These are phyloP conservation scores for Acanthamoeba royreba DNA, from an alignment of 208 protist genomes.

Conservation along the genomic window DNA sequence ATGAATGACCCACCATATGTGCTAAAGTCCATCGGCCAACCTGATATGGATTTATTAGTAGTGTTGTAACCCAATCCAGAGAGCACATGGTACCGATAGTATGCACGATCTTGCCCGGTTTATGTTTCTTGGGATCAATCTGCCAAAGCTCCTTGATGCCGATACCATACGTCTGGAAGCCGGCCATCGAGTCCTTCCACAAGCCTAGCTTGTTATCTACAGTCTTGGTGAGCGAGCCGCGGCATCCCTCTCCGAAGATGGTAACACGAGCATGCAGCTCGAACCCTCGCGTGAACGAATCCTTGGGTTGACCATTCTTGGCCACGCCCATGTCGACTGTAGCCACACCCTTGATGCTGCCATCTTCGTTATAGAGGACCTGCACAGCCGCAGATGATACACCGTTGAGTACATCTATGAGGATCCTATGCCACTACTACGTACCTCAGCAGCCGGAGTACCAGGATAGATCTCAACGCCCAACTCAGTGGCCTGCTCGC, in stretches of 20 bases:
- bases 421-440: neutral
- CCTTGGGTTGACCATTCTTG: slow-evolving; percentile 90
- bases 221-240: slow-evolving; percentile 92
- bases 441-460: slow-evolving; percentile 88
- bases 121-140: slow-evolving; percentile 85
- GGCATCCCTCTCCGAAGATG: slow-evolving; percentile 96
- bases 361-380: slow-evolving; percentile 74
- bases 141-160: slow-evolving; percentile 97
- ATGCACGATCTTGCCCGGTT: slow-evolving; percentile 90
- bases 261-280: slow-evolving; percentile 92
- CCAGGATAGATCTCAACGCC: slow-evolving; percentile 97
- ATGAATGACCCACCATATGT: slow-evolving; percentile 96
- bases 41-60: slow-evolving; percentile 43
- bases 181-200: slow-evolving; percentile 1
- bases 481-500: slow-evolving; percentile 90
- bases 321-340: slow-evolving; percentile 82
- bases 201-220: slow-evolving; percentile 83
- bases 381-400: neutral
- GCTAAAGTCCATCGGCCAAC: slow-evolving; percentile 90
- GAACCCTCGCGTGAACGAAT: slow-evolving; percentile 92
- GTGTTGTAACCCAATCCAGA: neutral
- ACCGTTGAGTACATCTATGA: neutral
- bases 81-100: slow-evolving; percentile 73
- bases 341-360: slow-evolving; percentile 78
- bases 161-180: slow-evolving; percentile 63